Percentiles rank a stretch among this genome's conserved stretches.
Conservation (phyloP, 2,329 filamentous ascomycete species). For the Colletotrichum lini region DNA sequence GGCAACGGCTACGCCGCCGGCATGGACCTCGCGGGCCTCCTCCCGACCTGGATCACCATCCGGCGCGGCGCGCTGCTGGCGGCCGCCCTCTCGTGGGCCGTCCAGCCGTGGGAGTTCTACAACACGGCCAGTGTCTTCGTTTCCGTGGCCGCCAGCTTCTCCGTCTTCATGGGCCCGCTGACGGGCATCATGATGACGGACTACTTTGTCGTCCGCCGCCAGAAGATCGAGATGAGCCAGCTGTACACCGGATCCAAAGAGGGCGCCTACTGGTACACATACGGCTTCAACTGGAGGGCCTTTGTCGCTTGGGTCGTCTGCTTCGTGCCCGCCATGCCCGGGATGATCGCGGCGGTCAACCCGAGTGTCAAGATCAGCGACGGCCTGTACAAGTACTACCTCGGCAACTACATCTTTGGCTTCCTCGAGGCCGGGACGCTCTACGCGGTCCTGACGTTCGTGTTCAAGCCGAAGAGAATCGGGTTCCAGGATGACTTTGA, state of each 20-base stretch:
- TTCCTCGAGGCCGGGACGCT: conserved; percentile 38
- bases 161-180: conserved; percentile 49
- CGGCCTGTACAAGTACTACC: conserved; percentile 45
- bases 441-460: conserved; percentile 35
- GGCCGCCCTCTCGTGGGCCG: conserved; percentile 45
- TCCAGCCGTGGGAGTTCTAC: conserved; percentile 51
- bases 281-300: conserved; percentile 54
- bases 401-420: conserved; percentile 43
- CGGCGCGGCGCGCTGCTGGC: conserved; percentile 48
- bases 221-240: conserved; percentile 55
- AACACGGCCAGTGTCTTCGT: conserved; percentile 49
- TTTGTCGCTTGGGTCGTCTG: conserved; percentile 51
- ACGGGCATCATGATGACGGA: conserved; percentile 50
- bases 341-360: conserved; percentile 46
- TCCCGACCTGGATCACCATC: conserved; percentile 49
- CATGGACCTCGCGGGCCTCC: conserved; percentile 49
- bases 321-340: conserved; percentile 49
- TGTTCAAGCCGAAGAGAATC: conserved; percentile 35
- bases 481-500: conserved; percentile 38
- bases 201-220: conserved; percentile 51
- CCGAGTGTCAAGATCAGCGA: conserved; percentile 36
- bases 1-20: conserved; percentile 50
- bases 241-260: conserved; percentile 52
- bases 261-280: conserved; percentile 55
- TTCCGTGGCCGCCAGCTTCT: conserved; percentile 48